Evolutionary conservation across 306 rosid genomes (phyloP).

Genomic region (Cucurbita maxima): DNA sequence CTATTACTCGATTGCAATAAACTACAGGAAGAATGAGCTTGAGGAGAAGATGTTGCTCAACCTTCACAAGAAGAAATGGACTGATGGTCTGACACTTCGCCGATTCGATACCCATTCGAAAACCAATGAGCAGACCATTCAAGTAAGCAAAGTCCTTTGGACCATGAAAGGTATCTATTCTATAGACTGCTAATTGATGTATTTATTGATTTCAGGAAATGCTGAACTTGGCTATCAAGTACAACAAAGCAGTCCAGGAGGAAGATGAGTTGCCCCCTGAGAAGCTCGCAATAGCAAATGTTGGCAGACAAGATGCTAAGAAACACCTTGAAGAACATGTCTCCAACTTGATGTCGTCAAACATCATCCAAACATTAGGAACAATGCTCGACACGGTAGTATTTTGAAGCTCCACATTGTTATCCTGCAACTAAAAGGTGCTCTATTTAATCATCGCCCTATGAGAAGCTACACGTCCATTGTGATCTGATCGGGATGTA

Average conservation of each 20-base stretch:
- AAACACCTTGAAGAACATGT: slow-evolving; percentile 87
- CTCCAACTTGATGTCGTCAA: slow-evolving; percentile 80
- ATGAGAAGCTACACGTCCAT: neutral
- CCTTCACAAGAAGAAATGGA: slow-evolving; percentile 92
- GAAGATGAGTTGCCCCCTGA: slow-evolving; percentile 81
- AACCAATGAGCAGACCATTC: slow-evolving; percentile 81
- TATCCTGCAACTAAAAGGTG: neutral
- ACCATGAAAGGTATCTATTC: neutral
- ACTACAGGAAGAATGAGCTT: slow-evolving; percentile 73
- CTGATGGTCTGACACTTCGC: slow-evolving; percentile 64
- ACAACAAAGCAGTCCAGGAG: slow-evolving; percentile 87
- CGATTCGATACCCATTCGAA: slow-evolving; percentile 69
- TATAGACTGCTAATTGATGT: neutral
- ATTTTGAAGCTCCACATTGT: slow-evolving; percentile 16
- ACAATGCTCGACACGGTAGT: slow-evolving; percentile 83
- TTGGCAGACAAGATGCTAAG: slow-evolving; percentile 86
- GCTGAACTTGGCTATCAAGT: slow-evolving; percentile 55
- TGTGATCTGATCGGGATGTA: neutral
- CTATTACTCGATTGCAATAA: slow-evolving; percentile 75
- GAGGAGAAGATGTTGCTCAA: slow-evolving; percentile 87
- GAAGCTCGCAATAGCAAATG: slow-evolving; percentile 74
- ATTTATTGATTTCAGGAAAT: slow-evolving; percentile 35
- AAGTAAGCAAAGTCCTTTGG: slow-evolving; percentile 18
- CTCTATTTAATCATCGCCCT: neutral
- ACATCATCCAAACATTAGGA: slow-evolving; percentile 77